Evolutionary conservation across 306 rosid species (phyloP).

Genomic region (Medicago lupulina): DNA sequence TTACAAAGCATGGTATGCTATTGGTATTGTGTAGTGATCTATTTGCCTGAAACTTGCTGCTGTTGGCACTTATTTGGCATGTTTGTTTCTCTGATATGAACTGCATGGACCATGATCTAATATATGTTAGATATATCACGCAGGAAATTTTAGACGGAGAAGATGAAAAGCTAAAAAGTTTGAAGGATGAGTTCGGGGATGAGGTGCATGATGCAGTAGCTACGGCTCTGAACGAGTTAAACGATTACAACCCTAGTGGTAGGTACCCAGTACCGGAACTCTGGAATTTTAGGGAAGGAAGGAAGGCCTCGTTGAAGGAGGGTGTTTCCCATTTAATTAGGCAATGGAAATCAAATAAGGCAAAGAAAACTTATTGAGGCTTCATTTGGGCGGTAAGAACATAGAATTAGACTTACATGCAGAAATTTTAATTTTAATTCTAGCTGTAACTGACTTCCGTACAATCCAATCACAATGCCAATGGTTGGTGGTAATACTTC

Average conservation of each 20-base stretch:
- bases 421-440: not conserved
- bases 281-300: conserved; percentile 68
- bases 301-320: conserved; percentile 66
- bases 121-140: conserved; percentile 17
- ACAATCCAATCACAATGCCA: not conserved
- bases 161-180: conserved; percentile 60
- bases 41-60: too few relatives aligned
- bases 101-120: conserved; percentile 13
- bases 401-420: not conserved
- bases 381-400: not conserved
- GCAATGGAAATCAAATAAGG: conserved; percentile 51
- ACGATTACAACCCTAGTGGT: conserved; percentile 84
- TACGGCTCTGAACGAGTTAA: conserved; percentile 65
- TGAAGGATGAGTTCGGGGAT: conserved; percentile 65
- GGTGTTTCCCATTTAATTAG: conserved; percentile 52
- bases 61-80: not conserved
- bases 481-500: not conserved
- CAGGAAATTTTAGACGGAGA: conserved; percentile 66
- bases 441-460: not conserved
- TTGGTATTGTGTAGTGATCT: not conserved
- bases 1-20: not conserved
- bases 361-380: conserved; percentile 28
- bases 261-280: conserved; percentile 63
- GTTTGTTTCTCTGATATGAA: not conserved
- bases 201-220: conserved; percentile 59